A percentile compares a stretch with the other conserved stretches of the same genome.
phyloP scores from a whole-genome alignment of 768 basidiomycete species.

The Phaeotremella skinneri region DNA sequence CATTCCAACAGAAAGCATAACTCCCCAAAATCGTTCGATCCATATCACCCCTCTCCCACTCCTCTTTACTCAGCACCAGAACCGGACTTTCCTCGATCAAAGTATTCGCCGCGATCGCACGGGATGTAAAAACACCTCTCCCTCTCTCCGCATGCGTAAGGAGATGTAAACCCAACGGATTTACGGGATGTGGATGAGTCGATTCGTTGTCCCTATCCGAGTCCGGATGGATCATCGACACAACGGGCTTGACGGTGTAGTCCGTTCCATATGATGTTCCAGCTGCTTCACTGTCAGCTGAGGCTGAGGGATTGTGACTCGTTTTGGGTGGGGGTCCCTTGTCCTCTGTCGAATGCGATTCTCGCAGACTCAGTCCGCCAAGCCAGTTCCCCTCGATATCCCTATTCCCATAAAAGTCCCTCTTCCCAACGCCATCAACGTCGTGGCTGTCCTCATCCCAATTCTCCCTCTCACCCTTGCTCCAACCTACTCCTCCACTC shows the following conservation, averaged over 20 bases:
- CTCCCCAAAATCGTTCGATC: constrained; percentile 43
- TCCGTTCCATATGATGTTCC: background rate
- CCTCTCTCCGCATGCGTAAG: constrained; percentile 41
- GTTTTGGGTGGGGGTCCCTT: too few relatives aligned
- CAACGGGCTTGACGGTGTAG: background rate
- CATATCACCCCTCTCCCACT: constrained; percentile 56
- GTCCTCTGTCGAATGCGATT: background rate
- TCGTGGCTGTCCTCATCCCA: background rate
- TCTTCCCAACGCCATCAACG: background rate
- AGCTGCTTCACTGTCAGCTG: too few relatives aligned
- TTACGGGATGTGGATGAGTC: constrained; percentile 19
- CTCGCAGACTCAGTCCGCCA: background rate
- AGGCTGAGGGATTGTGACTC: too few relatives aligned
- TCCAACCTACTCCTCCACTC: background rate
- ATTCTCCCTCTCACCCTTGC: background rate
- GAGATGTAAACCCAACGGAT: constrained; percentile 46
- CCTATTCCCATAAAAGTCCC: background rate
- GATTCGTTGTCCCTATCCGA: background rate
- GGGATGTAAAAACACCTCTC: constrained; percentile 57
- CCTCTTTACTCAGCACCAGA: constrained; percentile 67
- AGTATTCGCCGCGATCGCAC: constrained; percentile 59
- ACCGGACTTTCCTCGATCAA: constrained; percentile 83
- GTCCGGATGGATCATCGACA: background rate
- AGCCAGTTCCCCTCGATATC: background rate
- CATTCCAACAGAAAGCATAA: constrained; percentile 49